Base-by-base conservation (phyloP, 495 filamentous ascomycete species). In the Penicillium flavigenum region DNA sequence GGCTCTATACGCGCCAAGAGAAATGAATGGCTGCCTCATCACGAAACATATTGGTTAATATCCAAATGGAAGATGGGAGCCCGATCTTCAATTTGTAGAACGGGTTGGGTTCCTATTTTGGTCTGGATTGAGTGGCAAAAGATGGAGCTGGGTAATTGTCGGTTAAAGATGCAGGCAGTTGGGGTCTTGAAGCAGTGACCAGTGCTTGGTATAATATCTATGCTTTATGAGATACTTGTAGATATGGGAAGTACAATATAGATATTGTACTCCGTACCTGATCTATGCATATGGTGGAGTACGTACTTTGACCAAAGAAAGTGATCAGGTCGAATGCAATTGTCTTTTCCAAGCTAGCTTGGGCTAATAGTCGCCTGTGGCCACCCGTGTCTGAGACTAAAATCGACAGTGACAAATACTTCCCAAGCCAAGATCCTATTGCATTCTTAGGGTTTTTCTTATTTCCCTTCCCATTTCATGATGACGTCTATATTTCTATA, bases 361-460 rank as follows among this genome's bases (percentile, higher is more conserved):
- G 34, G n/a, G 11, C n/a, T 44, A 32, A 22, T 53, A 53, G 50
- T 53, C 47, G 8, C 11, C 50, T 43, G 36, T 52, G 12, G 50
- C 24, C 16, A 19, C 16, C 26, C 51, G 38, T 22, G 51, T 27
- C 20, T 27, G 42, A 39, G 16, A 19, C 22, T 39, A 29, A 45
- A 45, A 20, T 27, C 26, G 14, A 24, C 20, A 20, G n/a, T 47
- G 53, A 55, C 44, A 47, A 47, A 55, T 27, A 20, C 20, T 38
- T 47, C 17, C 1, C 41, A 5, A 5, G 17, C 8, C 19, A 5
- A 4, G 3, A 11, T 43, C 19, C 39, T 4, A 22, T 20, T 41
- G n/a, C 7, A 17, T 17, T 17, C 7, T 41, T 26, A 1, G 24
- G 24, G 24, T 6, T 26, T 26, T 42, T 24, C 22, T 4, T 4